A percentile compares a stretch with the other conserved stretches of the same genome.
Evolutionary conservation across 768 basidiomycete species (phyloP).

Genomic region (Mycena pura): DNA sequence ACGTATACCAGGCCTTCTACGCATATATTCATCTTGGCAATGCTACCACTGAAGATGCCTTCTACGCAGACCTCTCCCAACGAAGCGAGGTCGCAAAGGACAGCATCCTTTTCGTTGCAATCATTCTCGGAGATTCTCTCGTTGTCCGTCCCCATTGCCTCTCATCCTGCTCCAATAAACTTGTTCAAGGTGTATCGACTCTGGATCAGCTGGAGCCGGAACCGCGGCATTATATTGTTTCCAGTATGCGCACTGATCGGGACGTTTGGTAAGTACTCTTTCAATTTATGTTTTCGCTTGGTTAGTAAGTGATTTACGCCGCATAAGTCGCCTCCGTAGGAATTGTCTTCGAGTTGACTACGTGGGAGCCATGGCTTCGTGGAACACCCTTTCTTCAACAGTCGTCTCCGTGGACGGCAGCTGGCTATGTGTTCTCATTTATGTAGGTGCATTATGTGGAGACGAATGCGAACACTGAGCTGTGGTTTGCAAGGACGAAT

Average conservation of each 20-base stretch:
- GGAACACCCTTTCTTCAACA: too few species aligned
- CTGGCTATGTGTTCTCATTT: too few species aligned
- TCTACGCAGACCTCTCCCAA: slow-evolving; percentile 48
- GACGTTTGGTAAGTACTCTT: too few species aligned
- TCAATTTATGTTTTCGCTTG: too few species aligned
- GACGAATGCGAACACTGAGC: too few species aligned
- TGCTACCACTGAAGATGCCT: slow-evolving; percentile 37
- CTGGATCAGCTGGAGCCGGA: slow-evolving; percentile 9
- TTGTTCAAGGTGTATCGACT: not conserved
- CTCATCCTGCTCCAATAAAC: not conserved
- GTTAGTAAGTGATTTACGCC: too few species aligned
- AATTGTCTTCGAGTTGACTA: too few species aligned
- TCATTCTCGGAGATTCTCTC: slow-evolving; percentile 4
- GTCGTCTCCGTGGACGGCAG: too few species aligned
- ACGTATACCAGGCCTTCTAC: slow-evolving; percentile 11
- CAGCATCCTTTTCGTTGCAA: not conserved
- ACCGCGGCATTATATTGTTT: not conserved
- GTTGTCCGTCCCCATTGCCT: not conserved
- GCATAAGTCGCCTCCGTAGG: too few species aligned
- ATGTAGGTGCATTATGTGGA: too few species aligned
- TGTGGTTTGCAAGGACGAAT: too few species aligned
- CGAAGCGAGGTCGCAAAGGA: not conserved
- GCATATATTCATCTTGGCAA: slow-evolving; percentile 5
- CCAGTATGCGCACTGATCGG: slow-evolving; percentile 1
- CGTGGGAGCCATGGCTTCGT: too few species aligned